Evolutionary conservation across 2,329 filamentous ascomycete species (phyloP).

Genomic region (Epicoccum sorghinum): DNA sequence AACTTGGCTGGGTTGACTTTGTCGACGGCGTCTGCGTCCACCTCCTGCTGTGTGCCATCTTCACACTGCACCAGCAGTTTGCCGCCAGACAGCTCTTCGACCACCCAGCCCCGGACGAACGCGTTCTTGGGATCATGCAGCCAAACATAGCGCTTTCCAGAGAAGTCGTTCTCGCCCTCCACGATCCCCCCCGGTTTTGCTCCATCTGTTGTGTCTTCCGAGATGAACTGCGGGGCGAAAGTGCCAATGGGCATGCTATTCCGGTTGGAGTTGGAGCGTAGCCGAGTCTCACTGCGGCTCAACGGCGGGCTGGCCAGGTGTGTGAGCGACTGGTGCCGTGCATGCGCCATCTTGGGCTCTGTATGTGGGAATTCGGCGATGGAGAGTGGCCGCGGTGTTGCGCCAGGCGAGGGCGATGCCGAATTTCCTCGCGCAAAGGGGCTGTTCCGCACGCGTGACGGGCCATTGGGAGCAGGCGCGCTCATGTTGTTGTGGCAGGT

Average conservation of each 20-base stretch:
- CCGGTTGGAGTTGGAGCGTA: slow-evolving; percentile 67
- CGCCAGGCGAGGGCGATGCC: slow-evolving; percentile 66
- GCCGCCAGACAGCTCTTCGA: slow-evolving; percentile 76
- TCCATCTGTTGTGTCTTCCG: slow-evolving; percentile 72
- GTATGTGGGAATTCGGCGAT: slow-evolving; percentile 39
- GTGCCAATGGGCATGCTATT: slow-evolving; percentile 74
- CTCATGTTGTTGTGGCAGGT: slow-evolving; percentile 53
- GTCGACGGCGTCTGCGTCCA: slow-evolving; percentile 86
- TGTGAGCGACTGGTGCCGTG: slow-evolving; percentile 69
- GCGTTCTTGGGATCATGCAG: slow-evolving; percentile 84
- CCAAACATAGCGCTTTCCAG: slow-evolving; percentile 98
- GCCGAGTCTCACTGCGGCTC: slow-evolving; percentile 45
- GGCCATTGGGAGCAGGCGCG: slow-evolving; percentile 64
- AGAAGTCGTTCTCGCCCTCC: slow-evolving; percentile 98
- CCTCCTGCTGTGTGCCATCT: slow-evolving; percentile 91
- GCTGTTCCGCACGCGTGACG: slow-evolving; percentile 70
- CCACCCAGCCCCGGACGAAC: slow-evolving; percentile 90
- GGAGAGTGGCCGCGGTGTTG: slow-evolving; percentile 75
- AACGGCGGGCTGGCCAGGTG: slow-evolving; percentile 53
- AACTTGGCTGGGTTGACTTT: slow-evolving; percentile 99
- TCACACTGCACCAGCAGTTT: slow-evolving; percentile 88
- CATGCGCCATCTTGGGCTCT: slow-evolving; percentile 60
- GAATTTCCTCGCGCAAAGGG: slow-evolving; percentile 72
- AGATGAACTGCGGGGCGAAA: slow-evolving; percentile 95
- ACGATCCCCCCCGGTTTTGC: slow-evolving; percentile 69